Base-by-base conservation (phyloP, 495 filamentous ascomycete species). In the Melanomma pulvis-pyrius region DNA sequence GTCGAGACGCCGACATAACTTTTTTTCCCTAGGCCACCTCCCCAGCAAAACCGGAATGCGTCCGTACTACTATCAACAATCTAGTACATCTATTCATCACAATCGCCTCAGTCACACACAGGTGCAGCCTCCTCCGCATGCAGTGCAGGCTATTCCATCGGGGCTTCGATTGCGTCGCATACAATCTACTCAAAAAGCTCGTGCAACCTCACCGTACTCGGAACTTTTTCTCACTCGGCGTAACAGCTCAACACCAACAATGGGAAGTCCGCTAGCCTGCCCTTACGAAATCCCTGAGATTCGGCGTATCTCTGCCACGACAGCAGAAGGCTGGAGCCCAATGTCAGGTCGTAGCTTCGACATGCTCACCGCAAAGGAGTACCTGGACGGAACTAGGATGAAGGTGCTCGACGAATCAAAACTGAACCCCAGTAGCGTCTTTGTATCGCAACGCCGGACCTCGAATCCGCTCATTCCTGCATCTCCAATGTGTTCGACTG, bases 281-380 rank as follows among this genome's bases (percentile, higher is more conserved):
- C 36, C 24, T 19, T 55, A 32, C 34, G 24, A 46, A 30, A 56
- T 67, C 17, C 64, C 64, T 7, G 56, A 61, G 28, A 56, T 61
- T 39, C 56, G 64, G 1, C 56, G 34, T 22, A 56, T 48, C 1
- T 61, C 64, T 12, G 34, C 64, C 5, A 26, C 57, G 6, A 53
- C 63, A 11, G 44, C 41, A 2, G 53, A 22, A 47, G 28, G 17
- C 39, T 44, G 39, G 39, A 44, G 39, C n/a, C 39, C 39, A 44
- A 44, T 6, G 8, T 44, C 39, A 3, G 39, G 39, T 44, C 17
- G 39, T 15, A 44, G 39, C 13, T 44, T 12, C 39, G n/a, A 19
- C 19, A 39, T 15, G 32, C 36, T 19, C 15, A 57, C 32, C 1
- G 17, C 54, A 57, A 8, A 24, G 19, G 54, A 24, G 36, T 24